Base-by-base conservation (phyloP, 306 rosid species). In the Prinsepia uniflora region DNA sequence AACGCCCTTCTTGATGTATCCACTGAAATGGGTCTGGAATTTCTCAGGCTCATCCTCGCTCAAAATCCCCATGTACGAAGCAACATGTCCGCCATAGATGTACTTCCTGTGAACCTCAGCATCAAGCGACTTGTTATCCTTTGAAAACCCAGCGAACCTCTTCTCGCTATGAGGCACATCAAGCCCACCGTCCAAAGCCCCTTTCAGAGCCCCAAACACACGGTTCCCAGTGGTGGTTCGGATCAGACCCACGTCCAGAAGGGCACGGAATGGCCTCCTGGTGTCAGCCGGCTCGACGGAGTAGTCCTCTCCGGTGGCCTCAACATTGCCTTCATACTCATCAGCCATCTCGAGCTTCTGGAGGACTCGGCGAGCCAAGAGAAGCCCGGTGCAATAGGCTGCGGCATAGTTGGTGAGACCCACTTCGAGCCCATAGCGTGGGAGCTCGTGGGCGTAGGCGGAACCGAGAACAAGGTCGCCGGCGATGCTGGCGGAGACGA, bases 371-470 rank as follows among this genome's bases (percentile, higher is more conserved):
- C 84, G 84, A 17, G 86, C 84, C 68, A 76, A 40, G 2, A 83
- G 86, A 18, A 79, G 85, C 2, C 89, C 85, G 65, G 80, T 87
- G 48, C 85, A 80, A 60, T 80, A 89, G 34, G 48, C 94, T 62
- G 94, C 96, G 5, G 91, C 94, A 81, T 90, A 90, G 62, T 90
- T 88, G 48, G 94, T 86, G 45, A 88, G 91, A 15, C 96, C 94
- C 19, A 88, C 91, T 71, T 79, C 48, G 30, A 87, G 87, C 13
- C 96, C 96, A 72, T 65, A 90, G 22, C 9, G 75, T 0, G 96
- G 94, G 19, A 90, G 70, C 76, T 90, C 96, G 56, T 88, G 91
- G 0, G 94, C 15, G 64, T 87, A 90, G 13, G 94, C 91, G 0
- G 90, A 80, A 67, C 88, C 94, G 54, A 88, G 89, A 52, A 90